Percentiles rank a stretch among this genome's conserved stretches.
Conservation (phyloP, 768 basidiomycete genomes). For the Leccinum broughii region DNA sequence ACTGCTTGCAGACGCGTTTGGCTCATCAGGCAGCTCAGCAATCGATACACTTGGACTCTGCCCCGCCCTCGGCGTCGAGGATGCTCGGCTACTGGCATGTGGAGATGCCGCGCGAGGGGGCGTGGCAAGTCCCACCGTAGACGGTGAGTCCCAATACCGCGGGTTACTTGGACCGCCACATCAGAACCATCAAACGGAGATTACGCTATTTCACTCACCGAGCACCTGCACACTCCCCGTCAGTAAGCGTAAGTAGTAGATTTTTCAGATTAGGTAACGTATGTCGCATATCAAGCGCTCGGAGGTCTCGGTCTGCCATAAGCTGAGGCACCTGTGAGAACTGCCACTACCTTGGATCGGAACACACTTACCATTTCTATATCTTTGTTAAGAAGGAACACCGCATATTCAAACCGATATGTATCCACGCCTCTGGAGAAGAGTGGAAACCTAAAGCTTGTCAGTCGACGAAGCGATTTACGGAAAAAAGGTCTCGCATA, state of each 20-base stretch:
- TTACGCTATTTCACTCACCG: constrained; percentile 40
- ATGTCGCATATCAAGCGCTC: constrained; percentile 90
- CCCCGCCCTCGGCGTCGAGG: constrained; percentile 31
- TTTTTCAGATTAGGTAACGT: constrained; percentile 97
- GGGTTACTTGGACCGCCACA: constrained; percentile 15
- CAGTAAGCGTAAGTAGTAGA: constrained; percentile 80
- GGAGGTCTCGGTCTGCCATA: constrained; percentile 87
- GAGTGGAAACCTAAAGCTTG: constrained; percentile 76
- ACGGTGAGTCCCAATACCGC: constrained; percentile 23
- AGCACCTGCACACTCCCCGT: constrained; percentile 54
- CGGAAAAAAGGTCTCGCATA: constrained; percentile 42
- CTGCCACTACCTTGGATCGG: not conserved
- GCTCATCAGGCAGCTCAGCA: constrained; percentile 33
- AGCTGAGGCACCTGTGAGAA: constrained; percentile 49
- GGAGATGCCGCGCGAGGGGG: constrained; percentile 24
- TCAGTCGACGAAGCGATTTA: constrained; percentile 13
- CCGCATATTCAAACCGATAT: constrained; percentile 97
- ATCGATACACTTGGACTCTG: constrained; percentile 13
- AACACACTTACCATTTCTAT: constrained; percentile 76
- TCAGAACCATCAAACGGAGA: constrained; percentile 12
- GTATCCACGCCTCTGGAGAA: constrained; percentile 94
- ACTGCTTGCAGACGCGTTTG: constrained; percentile 48
- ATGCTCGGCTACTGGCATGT: constrained; percentile 8
- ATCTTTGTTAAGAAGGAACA: constrained; percentile 95
- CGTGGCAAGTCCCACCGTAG: constrained; percentile 25